Conservation (phyloP, 441 rosid genomes). For the Populus tomentosa region DNA sequence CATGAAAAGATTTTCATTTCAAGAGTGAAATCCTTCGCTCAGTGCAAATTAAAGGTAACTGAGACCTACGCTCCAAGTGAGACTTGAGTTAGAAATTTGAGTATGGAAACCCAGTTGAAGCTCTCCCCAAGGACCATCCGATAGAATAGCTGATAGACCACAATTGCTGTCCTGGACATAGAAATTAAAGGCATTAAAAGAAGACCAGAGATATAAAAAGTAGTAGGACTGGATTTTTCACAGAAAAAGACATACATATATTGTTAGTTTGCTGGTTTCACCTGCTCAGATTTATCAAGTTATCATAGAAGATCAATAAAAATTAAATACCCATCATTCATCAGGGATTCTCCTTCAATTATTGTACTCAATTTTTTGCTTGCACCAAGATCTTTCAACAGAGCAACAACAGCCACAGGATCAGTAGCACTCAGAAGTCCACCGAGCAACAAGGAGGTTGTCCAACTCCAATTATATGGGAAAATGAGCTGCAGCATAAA, state of each 20-base stretch:
- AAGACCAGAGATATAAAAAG: conserved; percentile 12
- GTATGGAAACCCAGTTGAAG: conserved; percentile 47
- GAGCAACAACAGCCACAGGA: conserved; percentile 96
- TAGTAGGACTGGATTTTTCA: background rate
- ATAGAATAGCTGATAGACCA: conserved; percentile 79
- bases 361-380: conserved; percentile 87
- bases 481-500: conserved; percentile 57
- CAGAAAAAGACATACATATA: background rate
- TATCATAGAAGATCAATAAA: conserved; percentile 12
- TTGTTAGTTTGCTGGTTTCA: conserved; percentile 4
- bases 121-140: conserved; percentile 79
- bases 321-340: conserved; percentile 85
- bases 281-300: conserved; percentile 2
- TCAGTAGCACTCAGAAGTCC: conserved; percentile 94
- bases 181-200: conserved; percentile 19
- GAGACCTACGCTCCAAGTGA: conserved; percentile 85
- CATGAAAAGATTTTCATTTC: conserved; percentile 28
- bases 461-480: conserved; percentile 93
- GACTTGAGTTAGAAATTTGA: conserved; percentile 64
- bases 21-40: conserved; percentile 12
- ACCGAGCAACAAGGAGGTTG: conserved; percentile 81
- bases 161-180: conserved; percentile 78
- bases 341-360: conserved; percentile 94
- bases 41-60: conserved; percentile 6
- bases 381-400: conserved; percentile 89